These are phyloP conservation scores for Neurospora hispaniola DNA, from an alignment of 495 filamentous ascomycete species.

Conservation along the genomic window DNA sequence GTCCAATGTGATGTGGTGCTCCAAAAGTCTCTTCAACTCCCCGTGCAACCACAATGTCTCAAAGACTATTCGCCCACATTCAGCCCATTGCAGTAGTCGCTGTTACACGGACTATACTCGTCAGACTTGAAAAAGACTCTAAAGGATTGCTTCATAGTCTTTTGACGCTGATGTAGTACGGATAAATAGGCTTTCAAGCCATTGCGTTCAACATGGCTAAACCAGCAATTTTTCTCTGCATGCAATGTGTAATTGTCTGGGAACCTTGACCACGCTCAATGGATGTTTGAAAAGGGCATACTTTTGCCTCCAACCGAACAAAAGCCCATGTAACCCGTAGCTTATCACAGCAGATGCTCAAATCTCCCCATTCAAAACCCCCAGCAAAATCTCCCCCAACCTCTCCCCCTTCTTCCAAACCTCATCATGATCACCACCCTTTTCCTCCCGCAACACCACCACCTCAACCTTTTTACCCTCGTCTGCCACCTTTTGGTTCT, in stretches of 20 bases:
- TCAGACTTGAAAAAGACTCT: not conserved
- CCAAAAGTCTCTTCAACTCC: not conserved
- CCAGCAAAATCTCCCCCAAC: constrained; percentile 13
- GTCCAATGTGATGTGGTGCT: not conserved
- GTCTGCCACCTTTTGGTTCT: not conserved
- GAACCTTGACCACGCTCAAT: not conserved
- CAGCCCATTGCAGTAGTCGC: not conserved
- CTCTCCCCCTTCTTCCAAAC: constrained; percentile 15
- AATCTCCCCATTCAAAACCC: constrained; percentile 1
- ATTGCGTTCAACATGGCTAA: not conserved
- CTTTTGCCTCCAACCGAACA: not conserved
- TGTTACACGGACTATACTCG: constrained; percentile 1
- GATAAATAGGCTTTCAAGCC: not conserved
- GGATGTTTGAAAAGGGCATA: not conserved
- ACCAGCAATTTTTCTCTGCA: not conserved
- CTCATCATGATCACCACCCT: constrained; percentile 16
- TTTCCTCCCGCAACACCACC: constrained; percentile 7
- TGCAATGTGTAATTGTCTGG: not conserved
- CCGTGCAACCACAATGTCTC: not conserved
- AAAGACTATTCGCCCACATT: not conserved
- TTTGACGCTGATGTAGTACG: not conserved
- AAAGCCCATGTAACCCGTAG: not conserved
- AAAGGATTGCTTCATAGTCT: not conserved
- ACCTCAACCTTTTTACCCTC: not conserved
- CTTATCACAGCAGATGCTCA: not conserved